Evolutionary conservation across 768 basidiomycete species (phyloP).

Genomic region (Boletus subcaerulescens): DNA sequence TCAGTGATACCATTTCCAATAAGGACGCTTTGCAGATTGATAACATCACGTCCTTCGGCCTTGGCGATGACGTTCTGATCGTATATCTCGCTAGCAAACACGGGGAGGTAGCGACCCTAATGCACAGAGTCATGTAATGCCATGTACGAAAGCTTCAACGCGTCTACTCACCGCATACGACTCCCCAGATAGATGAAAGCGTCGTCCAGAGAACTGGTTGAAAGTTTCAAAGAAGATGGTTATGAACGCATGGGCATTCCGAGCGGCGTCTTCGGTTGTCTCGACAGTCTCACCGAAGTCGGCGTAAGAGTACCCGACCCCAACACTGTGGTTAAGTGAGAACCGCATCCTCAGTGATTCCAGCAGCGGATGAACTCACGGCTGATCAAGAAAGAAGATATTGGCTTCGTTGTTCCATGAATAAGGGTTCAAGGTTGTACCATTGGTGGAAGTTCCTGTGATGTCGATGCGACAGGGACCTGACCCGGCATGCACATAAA

Average conservation of each 20-base stretch:
- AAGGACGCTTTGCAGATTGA: conserved; percentile 71
- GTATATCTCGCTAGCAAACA: conserved; percentile 74
- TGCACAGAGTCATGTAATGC: neutral
- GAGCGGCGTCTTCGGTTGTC: conserved; percentile 79
- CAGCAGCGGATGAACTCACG: conserved; percentile 24
- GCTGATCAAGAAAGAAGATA: conserved; percentile 73
- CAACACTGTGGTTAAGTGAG: conserved; percentile 40
- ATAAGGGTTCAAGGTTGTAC: conserved; percentile 61
- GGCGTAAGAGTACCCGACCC: conserved; percentile 70
- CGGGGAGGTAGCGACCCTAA: conserved; percentile 67
- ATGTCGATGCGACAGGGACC: conserved; percentile 63
- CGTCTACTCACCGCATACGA: conserved; percentile 59
- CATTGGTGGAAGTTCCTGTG: conserved; percentile 50
- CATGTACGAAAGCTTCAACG: neutral
- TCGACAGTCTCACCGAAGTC: conserved; percentile 66
- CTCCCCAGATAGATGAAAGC: conserved; percentile 71
- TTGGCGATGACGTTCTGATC: conserved; percentile 63
- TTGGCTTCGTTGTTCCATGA: conserved; percentile 67
- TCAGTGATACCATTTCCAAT: conserved; percentile 74
- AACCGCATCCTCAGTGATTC: neutral
- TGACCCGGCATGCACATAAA: conserved; percentile 31
- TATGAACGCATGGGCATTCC: conserved; percentile 72
- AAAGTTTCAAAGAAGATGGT: conserved; percentile 81
- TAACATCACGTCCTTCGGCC: conserved; percentile 45
- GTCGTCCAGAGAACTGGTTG: conserved; percentile 62